Base-by-base conservation (phyloP, 2,329 filamentous ascomycete genomes). In the Xylariaceae sp. region DNA sequence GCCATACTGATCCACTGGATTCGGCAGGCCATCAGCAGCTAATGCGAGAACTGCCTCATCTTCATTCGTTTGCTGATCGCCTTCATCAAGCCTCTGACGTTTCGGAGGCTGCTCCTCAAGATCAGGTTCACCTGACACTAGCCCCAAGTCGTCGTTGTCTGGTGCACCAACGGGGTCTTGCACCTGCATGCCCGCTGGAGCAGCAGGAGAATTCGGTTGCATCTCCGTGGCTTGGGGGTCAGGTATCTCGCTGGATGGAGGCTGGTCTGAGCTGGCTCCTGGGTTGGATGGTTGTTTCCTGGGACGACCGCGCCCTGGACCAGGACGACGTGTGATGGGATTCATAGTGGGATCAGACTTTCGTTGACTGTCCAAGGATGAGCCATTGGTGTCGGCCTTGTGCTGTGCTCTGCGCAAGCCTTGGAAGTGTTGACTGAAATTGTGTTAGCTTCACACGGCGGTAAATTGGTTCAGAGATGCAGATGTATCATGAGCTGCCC, bases 251-350 rank as follows among this genome's bases (percentile, higher is more conserved):
- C 35, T 31, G 28, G 46, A 32, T 19, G 41, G 29, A 18, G 36
- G 19, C 34, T 52, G 44, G 16, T 48, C 45, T 19, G 29, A 8
- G 28, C 34, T 37, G 22, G 19, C 16, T 30, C 49, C 38, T 17
- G 47, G 49, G 29, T 40, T 50, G 30, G 53, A 49, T n/a, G 62
- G 60, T 31, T 64, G 60, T 54, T 79, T 80, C 39, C 69, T 65
- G 0, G 74, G 73, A 6, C 77, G 67, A 2, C 76, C 74, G 34
- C 77, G 69, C 11, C 77, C 76, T 3, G 77, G 77, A 0, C 78
- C 78, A 3, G 78, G 77, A 19, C 78, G 69, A 13, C 77, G 68
- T n/a, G 75, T 80, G 51, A 81, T 79, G 38, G 78, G 78, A 43
- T 81, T 79, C 48, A 65, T 39, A 0, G 71, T 72, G 8, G 77